Base-by-base conservation (phyloP, 257 asterid genomes). In the Euphrasia confusa region DNA sequence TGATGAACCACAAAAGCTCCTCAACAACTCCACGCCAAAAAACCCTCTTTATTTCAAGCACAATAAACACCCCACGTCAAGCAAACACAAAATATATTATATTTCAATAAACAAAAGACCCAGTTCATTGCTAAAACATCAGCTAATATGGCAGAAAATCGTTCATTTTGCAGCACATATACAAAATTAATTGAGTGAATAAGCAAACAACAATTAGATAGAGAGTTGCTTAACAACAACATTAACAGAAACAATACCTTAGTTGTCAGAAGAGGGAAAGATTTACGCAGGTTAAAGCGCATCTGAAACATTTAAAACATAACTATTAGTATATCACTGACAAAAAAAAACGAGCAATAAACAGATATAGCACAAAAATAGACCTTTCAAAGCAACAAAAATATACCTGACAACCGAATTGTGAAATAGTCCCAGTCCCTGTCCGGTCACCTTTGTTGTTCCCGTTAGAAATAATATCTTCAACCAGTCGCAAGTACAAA, bases 11-110 rank as follows among this genome's bases (percentile, higher is more conserved):
- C 79, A 93, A 68, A 67, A 93, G 95, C 75, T 93, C 99, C 81
- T 93, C 99, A 72, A 93, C 86, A 72, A 93, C 96, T 39, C 96
- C 97, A 35, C 91, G 81, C 99, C 99, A 93, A 68, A 87, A 89
- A 18, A 93, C 93, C 80, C 84, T 83, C 97, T 93, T 75, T 24
- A 65, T 10, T 28, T 59, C 47, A 42, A 64, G 50, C 42, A 74
- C 12, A 62, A 42, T 45, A 47, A 40, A 27, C 33, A 27, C 15
- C 45, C 54, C 67, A 63, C 50, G 59, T 21, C 10, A 54, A 52
- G 37, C 50, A 35, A 42, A 26, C 17, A 7, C 18, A 56, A 55
- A 7, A 62, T 50, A 37, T 68, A 32, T 35, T 3, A 56, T 27
- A 42, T 45, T 26, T 26, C 44, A 63, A 49, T 12, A 39, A 47